Conservation (phyloP, 2,329 filamentous ascomycete species). For the Laburnicola sp. region DNA sequence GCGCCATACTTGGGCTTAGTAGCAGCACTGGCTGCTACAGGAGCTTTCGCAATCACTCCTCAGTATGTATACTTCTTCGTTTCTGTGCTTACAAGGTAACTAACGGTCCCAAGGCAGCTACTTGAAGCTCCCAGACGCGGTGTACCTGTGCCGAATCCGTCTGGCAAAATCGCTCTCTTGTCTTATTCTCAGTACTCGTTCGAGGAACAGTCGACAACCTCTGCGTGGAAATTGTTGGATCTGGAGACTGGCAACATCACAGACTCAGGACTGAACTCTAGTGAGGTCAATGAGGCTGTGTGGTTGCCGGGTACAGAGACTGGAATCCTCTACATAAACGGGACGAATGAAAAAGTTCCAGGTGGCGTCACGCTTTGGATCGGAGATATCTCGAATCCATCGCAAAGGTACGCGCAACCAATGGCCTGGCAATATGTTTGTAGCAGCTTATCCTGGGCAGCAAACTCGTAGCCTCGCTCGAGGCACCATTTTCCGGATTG, state of each 20-base stretch:
- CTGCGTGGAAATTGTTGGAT: constrained; percentile 50
- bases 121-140: constrained; percentile 75
- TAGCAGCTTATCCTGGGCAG: constrained; percentile 14
- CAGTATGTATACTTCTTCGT: constrained; percentile 29
- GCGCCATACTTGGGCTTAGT: constrained; percentile 39
- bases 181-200: constrained; percentile 79
- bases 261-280: constrained; percentile 35
- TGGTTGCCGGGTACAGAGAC: constrained; percentile 42
- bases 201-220: constrained; percentile 66
- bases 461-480: constrained; percentile 45
- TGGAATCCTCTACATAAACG: constrained; percentile 66
- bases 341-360: constrained; percentile 61
- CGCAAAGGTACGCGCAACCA: constrained; percentile 19
- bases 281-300: constrained; percentile 38
- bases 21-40: constrained; percentile 38
- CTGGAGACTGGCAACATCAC: constrained; percentile 39
- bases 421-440: background rate
- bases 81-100: constrained; percentile 7
- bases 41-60: constrained; percentile 40
- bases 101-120: constrained; percentile 45
- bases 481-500: constrained; percentile 54
- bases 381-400: constrained; percentile 35
- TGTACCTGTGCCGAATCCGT: constrained; percentile 66
- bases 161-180: constrained; percentile 67
- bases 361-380: constrained; percentile 44